Conservation (phyloP, 169 alveolate genomes). For the Fabrea salina region DNA sequence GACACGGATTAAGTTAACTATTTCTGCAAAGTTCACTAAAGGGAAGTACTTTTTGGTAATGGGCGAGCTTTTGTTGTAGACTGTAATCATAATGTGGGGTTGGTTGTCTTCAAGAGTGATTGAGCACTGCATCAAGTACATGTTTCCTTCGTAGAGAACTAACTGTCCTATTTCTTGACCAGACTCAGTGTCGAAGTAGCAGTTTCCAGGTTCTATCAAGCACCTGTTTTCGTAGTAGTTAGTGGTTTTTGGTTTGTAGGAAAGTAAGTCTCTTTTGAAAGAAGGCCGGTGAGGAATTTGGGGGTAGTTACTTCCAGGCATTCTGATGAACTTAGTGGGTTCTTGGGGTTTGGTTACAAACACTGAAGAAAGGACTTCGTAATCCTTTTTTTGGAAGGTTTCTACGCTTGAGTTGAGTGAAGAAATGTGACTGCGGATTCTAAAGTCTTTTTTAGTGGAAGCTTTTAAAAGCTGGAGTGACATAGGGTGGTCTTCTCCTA, state of each 20-base stretch:
- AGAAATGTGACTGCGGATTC: neutral
- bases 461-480: neutral
- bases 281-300: neutral
- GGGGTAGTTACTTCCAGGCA: neutral
- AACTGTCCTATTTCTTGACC: neutral
- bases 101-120: neutral
- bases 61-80: neutral
- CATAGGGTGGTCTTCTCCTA: slow-evolving; percentile 11
- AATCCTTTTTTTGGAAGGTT: neutral
- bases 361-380: too few relatives aligned
- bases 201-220: neutral
- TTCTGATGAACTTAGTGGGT: neutral
- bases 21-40: neutral
- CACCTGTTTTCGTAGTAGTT: neutral
- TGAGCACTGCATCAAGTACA: neutral
- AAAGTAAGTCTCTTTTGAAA: too few relatives aligned
- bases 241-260: too few relatives aligned
- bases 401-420: neutral
- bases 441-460: neutral
- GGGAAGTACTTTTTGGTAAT: neutral
- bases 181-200: neutral
- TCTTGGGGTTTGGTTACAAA: too few relatives aligned
- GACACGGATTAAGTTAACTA: neutral
- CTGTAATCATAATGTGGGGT: neutral
- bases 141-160: neutral